Percentiles rank a stretch among this genome's conserved stretches.
These are phyloP conservation scores for Withania somnifera DNA, from an alignment of 305 asterid genomes.

Conservation along the genomic window DNA sequence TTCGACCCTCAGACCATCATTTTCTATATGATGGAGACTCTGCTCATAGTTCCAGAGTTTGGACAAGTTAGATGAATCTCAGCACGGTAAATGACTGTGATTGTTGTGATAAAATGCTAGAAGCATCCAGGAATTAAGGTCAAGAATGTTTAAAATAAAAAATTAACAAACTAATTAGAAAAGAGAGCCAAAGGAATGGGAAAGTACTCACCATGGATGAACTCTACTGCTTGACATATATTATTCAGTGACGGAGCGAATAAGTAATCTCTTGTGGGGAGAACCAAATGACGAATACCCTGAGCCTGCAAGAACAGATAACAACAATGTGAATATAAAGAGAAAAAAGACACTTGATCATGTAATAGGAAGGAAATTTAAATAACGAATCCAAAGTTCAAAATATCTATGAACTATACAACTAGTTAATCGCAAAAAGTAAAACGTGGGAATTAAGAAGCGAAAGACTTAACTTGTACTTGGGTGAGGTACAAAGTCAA, in stretches of 20 bases:
- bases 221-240: conserved; percentile 46
- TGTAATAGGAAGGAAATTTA: neutral
- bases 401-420: neutral
- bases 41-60: neutral
- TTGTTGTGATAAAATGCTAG: neutral
- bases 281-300: conserved; percentile 51
- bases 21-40: neutral
- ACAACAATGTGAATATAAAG: neutral
- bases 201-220: conserved; percentile 37
- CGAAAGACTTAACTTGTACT: neutral
- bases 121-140: neutral
- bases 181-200: neutral
- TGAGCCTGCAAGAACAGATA: conserved; percentile 26
- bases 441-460: neutral
- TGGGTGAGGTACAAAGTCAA: neutral
- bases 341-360: neutral
- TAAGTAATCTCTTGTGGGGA: conserved; percentile 62
- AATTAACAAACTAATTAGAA: neutral
- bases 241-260: conserved; percentile 48
- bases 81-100: neutral
- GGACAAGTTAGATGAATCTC: neutral
- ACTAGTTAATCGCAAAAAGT: neutral
- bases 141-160: neutral
- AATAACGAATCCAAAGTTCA: neutral
- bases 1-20: neutral